A percentile compares a stretch with the other conserved stretches of the same genome.
phyloP scores from a whole-genome alignment of 768 basidiomycete species.

The Panaeolus cyanescens region DNA sequence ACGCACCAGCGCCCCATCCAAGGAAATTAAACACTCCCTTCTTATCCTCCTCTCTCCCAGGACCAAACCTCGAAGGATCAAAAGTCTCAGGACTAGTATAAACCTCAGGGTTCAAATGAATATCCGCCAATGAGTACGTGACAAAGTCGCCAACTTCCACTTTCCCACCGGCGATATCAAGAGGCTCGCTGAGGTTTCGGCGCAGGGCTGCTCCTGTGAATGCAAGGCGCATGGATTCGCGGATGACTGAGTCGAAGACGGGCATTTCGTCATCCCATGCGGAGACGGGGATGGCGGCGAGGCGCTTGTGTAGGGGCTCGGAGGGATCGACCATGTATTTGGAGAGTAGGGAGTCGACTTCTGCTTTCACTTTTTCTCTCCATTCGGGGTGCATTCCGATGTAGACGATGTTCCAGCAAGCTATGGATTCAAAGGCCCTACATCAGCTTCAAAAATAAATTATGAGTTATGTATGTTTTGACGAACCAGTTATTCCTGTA shows the following conservation, averaged over 20 bases:
- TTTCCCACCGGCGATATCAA: constrained; percentile 23
- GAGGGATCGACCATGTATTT: constrained; percentile 21
- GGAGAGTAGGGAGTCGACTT: constrained; percentile 29
- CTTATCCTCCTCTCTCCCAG: constrained; percentile 27
- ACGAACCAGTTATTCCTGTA: constrained; percentile 35
- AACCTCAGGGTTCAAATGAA: constrained; percentile 34
- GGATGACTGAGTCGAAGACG: constrained; percentile 34
- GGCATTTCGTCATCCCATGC: constrained; percentile 39
- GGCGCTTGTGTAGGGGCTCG: constrained; percentile 7
- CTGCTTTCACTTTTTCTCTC: constrained; percentile 31
- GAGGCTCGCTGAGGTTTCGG: constrained; percentile 32
- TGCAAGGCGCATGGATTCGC: constrained; percentile 28
- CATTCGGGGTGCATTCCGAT: constrained; percentile 35
- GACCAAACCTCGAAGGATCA: constrained; percentile 33
- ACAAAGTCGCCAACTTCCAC: constrained; percentile 37
- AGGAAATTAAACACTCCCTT: constrained; percentile 16
- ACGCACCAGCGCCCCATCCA: constrained; percentile 15
- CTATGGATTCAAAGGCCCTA: constrained; percentile 5
- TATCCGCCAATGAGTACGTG: constrained; percentile 32
- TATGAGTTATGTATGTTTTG: constrained; percentile 4
- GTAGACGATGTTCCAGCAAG: constrained; percentile 37
- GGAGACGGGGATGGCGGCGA: constrained; percentile 8
- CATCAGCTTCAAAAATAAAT: constrained; percentile 1
- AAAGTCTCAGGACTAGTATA: constrained; percentile 36
- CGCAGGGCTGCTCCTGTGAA: constrained; percentile 31